These are phyloP conservation scores for Elaeagnus macrophylla DNA, from an alignment of 306 rosid genomes.

Conservation along the genomic window DNA sequence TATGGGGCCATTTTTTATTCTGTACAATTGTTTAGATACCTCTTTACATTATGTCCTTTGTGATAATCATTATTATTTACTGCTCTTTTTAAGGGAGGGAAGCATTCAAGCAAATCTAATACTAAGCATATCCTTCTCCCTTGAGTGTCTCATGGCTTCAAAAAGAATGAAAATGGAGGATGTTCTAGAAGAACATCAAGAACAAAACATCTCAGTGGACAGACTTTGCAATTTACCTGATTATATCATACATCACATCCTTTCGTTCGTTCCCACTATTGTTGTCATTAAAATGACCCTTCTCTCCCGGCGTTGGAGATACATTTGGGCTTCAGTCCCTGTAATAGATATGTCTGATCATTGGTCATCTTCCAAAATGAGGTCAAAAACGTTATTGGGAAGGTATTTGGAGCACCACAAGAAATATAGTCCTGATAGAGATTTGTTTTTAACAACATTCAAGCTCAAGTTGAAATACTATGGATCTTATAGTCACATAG, in stretches of 20 bases:
- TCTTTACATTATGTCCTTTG: no score
- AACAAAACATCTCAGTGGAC: not conserved
- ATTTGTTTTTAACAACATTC: not conserved
- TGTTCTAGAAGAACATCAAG: no score
- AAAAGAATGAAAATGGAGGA: no score
- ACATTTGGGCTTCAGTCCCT: not conserved
- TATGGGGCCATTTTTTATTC: no score
- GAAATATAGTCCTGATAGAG: not conserved
- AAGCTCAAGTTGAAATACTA: not conserved
- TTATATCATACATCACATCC: not conserved
- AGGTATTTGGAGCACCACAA: not conserved
- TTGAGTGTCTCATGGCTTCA: no score
- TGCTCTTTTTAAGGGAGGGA: not conserved
- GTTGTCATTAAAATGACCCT: conserved; percentile 5
- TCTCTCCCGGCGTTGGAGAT: conserved; percentile 6
- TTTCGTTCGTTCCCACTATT: conserved; percentile 6
- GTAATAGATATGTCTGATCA: not conserved
- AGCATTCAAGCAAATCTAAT: not conserved
- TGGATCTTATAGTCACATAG: not conserved
- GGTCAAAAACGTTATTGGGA: not conserved
- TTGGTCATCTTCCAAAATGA: not conserved
- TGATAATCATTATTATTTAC: no score
- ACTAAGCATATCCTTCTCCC: no score
- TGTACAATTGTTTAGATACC: no score
- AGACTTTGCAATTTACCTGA: conserved; percentile 7